Evolutionary conservation across 2,329 filamentous ascomycete genomes (phyloP).

Genomic region (Huntiella moniliformis): DNA sequence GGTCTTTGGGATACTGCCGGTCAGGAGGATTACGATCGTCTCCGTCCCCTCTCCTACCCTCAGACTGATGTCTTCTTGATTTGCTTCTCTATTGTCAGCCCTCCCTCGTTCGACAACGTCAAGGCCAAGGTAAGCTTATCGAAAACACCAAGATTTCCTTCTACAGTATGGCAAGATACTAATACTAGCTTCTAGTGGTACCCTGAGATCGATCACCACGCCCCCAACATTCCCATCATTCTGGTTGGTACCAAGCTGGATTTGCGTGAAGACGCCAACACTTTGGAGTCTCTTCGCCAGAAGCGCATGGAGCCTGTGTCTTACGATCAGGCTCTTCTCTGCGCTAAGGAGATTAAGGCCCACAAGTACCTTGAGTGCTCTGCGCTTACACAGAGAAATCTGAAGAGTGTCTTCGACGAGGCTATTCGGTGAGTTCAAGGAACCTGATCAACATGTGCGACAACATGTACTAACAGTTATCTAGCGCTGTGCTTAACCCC

Average conservation of each 20-base stretch:
- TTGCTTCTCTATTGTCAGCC: constrained; percentile 96
- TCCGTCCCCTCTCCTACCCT: constrained; percentile 88
- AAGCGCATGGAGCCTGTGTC: constrained; percentile 96
- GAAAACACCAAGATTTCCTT: background rate
- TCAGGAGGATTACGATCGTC: constrained; percentile 93
- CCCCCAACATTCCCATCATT: constrained; percentile 87
- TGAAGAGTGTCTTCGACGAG: constrained; percentile 98
- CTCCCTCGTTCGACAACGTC: constrained; percentile 96
- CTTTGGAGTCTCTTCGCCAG: constrained; percentile 61
- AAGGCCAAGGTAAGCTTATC: constrained; percentile 64
- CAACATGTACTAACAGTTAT: constrained; percentile 16
- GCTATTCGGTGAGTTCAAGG: constrained; percentile 58
- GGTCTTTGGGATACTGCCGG: constrained; percentile 97
- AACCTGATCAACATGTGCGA: background rate
- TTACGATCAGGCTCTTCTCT: constrained; percentile 75
- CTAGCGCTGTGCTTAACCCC: constrained; percentile 54
- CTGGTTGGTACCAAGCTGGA: constrained; percentile 95
- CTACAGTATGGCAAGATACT: background rate
- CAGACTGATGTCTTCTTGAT: constrained; percentile 98
- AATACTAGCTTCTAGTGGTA: constrained; percentile 48
- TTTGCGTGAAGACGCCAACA: constrained; percentile 72
- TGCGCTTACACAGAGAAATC: constrained; percentile 82
- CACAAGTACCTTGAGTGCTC: constrained; percentile 98
- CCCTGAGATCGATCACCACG: constrained; percentile 93
- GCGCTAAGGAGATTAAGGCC: constrained; percentile 85